These are phyloP conservation scores for Ceratocystis variospora DNA, from an alignment of 2,329 filamentous ascomycete species.

Conservation along the genomic window DNA sequence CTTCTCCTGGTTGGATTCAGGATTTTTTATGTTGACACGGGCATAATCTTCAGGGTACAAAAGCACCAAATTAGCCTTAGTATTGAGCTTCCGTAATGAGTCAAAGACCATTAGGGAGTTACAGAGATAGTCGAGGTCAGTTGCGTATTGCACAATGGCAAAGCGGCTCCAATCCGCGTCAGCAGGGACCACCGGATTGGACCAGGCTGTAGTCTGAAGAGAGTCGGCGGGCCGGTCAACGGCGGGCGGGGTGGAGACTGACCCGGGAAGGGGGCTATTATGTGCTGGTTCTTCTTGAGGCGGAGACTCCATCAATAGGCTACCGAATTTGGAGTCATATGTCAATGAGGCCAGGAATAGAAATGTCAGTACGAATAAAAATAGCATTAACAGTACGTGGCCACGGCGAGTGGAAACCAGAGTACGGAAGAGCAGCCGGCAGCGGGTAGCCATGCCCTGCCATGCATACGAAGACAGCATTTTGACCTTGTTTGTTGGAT, in stretches of 20 bases:
- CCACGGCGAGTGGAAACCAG: background rate
- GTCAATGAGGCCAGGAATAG: background rate
- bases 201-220: background rate
- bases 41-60: slow-evolving; percentile 32
- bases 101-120: slow-evolving; percentile 40
- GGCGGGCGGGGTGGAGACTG: background rate
- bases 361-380: background rate
- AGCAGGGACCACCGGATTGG: slow-evolving; percentile 6
- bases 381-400: background rate
- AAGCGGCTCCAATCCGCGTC: slow-evolving; percentile 32
- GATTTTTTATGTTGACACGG: slow-evolving; percentile 24
- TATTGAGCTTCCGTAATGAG: slow-evolving; percentile 29
- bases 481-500: background rate
- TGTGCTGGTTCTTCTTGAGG: background rate
- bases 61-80: slow-evolving; percentile 33
- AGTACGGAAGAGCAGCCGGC: background rate
- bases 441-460: background rate
- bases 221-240: background rate
- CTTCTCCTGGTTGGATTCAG: slow-evolving; percentile 24
- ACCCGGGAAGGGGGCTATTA: background rate
- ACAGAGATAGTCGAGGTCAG: slow-evolving; percentile 34
- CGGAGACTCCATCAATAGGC: background rate
- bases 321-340: background rate
- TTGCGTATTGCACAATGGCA: slow-evolving; percentile 39
- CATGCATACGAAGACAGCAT: background rate